Evolutionary conservation across 148 eudicot species (phyloP), one percentile per base, ranked within the genome.

Genomic region (Pharnaceum exiguum): DNA sequence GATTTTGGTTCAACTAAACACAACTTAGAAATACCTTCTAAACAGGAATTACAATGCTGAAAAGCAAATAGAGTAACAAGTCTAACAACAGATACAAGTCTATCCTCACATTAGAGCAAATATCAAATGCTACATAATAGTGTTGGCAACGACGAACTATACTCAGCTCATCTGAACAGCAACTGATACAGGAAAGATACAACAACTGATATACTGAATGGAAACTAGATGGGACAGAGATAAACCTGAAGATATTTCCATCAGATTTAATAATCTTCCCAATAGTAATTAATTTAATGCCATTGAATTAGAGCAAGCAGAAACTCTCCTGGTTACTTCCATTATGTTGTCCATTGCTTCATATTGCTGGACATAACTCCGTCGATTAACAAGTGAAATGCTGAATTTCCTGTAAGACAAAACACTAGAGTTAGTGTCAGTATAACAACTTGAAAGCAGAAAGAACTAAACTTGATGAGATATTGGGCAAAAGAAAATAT

Each of bases 261-360:
- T 75, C 83, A 79, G 87, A 62, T 67, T 75, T 77, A 69, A n/a
- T n/a, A n/a, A 66, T 79, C 75, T 68, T 62, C 77, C 77, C 65
- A 43, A n/a, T 53, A 68, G n/a, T n/a, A n/a, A n/a, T n/a, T n/a
- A 69, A 45, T 47, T 57, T 45, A 66, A 51, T 15, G 80, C 82
- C 89, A 83, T 58, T 67, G 74, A 55, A 61, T 52, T 56, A n/a
- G 50, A 62, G 63, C 13, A 39, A 62, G 69, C 60, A 53, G 46
- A 74, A 67, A 63, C 66, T 63, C 67, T 49, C 67, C 65, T 44
- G 50, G 60, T 44, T 26, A 45, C 22, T 26, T 12, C 36, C 22
- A 35, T 49, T 46, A 48, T 45, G 38, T 32, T 22, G 62, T 56
- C 33, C 21, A 22, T 36, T 5, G 25, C 24, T 28, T 42, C 33